Evolutionary conservation across 345 rosid species (phyloP), one percentile per base, ranked within the genome.

Genomic region (Syzygium grande): DNA sequence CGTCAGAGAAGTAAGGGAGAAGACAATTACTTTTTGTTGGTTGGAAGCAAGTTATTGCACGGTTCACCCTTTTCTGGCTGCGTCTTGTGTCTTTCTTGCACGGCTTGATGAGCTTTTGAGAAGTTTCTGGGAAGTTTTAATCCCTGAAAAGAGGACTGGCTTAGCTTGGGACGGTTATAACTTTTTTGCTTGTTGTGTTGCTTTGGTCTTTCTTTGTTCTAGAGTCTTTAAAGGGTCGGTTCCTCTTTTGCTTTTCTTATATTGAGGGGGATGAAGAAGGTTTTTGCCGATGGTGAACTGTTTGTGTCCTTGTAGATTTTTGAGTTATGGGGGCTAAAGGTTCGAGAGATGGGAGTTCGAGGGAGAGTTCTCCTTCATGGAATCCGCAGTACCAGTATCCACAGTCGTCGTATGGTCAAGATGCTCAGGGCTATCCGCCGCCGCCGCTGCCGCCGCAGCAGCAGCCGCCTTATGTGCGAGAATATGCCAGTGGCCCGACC

Each of bases 281-380:
- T 73, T 30, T 21, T 73, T 38, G 83, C 83, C 15, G 83, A 38
- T 78, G 34, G 86, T 55, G 87, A 86, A 27, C 51, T 89, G 79
- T 21, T 38, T 73, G 27, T 73, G 25, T 19, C 84, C 56, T 34
- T 85, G 49, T 78, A 84, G 91, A 86, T 63, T 85, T 84, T 87
- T 85, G 68, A 87, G 90, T 91, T 88, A 97, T 97, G 99, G 99
- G 99, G 55, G 89, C 92, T 51, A 92, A 89, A 61, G 92, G 86
- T 90, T 97, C 99, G 11, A 96, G 87, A 88, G 96, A 93, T 16
- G 89, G 30, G 3, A 92, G 91, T 65, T 92, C 88, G 92, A 89
- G 95, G 91, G 92, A 92, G 87, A 51, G 86, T 90, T 91, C 98
- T 7, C 89, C 96, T 80, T 92, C 95, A 16, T 91, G 96, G 96